Evolutionary conservation across 192 early-diverging fungal species (phyloP).

Genomic region (Glomus cerebriforme): DNA sequence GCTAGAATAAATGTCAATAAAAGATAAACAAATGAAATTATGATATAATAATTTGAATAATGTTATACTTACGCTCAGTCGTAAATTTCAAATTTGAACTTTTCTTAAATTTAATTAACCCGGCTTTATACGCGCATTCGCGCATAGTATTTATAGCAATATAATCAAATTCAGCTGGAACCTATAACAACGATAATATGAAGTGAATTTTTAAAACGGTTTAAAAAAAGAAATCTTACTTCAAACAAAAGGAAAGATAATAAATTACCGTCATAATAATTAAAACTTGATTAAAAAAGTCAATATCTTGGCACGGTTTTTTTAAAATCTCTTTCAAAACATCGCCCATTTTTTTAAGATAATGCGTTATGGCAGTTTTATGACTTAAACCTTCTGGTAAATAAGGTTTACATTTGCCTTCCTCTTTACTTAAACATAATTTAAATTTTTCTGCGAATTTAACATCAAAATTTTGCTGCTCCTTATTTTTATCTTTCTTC

Average conservation of each 20-base stretch:
- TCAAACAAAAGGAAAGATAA: too few species aligned
- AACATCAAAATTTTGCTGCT: neutral
- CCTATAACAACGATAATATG: too few species aligned
- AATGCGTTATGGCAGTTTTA: neutral
- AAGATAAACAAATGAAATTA: too few species aligned
- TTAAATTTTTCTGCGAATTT: neutral
- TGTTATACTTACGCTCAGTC: slow-evolving; percentile 5
- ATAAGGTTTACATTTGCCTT: neutral
- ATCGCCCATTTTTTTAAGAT: neutral
- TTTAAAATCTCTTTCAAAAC: neutral
- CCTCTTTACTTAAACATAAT: neutral
- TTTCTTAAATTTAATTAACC: neutral
- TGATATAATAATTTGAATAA: neutral
- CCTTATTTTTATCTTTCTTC: too few species aligned
- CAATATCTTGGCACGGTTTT: too few species aligned
- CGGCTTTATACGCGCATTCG: neutral
- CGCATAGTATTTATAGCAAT: neutral
- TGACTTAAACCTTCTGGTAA: neutral
- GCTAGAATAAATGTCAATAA: neutral
- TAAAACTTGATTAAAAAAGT: neutral
- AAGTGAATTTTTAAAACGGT: too few species aligned
- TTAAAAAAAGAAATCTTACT: too few species aligned
- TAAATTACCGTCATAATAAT: neutral
- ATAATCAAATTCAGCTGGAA: neutral
- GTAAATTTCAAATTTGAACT: neutral